Base-by-base conservation (phyloP, 139 green algal species). In the Tetradesmus obliquus region DNA sequence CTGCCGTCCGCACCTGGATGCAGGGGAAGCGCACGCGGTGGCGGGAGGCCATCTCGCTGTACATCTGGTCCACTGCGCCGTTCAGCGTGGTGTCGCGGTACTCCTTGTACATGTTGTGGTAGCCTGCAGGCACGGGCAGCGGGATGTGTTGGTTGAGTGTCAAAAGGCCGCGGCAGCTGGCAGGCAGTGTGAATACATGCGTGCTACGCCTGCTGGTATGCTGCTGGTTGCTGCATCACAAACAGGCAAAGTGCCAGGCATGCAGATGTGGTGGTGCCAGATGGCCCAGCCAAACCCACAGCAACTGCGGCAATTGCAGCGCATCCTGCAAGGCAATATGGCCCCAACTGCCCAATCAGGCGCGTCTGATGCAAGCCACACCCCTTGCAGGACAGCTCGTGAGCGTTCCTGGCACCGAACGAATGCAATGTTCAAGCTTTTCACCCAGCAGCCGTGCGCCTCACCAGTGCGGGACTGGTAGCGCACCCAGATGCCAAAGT, bases 51-150 rank as follows among this genome's bases (percentile, higher is more conserved):
- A 99, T 99, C 96, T 99, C 98, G 91, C 96, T 91, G 96, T 99
- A 99, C 95, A 99, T 96, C 95, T 99, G 97, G 90, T 97, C 95
- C 24, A 99, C 97, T 17, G 98, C 97, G 69, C 97, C 98, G 93
- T 99, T 99, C 55, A 99, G 96, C 66, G 98, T 99, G n/a, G 95
- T 94, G 94, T 99, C 98, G 71, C 98, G 96, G 97, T 99, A 99
- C 97, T 99, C 98, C 55, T 86, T 91, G 88, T 86, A 91, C 88
- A 91, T 91, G 88, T 91, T 91, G 88, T 91, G 88, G 88, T 91
- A 91, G 88, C 88, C 88, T 76, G 66, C 57, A 66, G 57, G 8
- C 57, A 66, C 57, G 9, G 57, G 57, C 57, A 66, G 9, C 57
- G 9, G 76, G 7, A 51, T 55, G 74, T 10, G 24, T 82, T 17